Evolutionary conservation across 306 rosid genomes (phyloP).

Genomic region (Quercus gilva): DNA sequence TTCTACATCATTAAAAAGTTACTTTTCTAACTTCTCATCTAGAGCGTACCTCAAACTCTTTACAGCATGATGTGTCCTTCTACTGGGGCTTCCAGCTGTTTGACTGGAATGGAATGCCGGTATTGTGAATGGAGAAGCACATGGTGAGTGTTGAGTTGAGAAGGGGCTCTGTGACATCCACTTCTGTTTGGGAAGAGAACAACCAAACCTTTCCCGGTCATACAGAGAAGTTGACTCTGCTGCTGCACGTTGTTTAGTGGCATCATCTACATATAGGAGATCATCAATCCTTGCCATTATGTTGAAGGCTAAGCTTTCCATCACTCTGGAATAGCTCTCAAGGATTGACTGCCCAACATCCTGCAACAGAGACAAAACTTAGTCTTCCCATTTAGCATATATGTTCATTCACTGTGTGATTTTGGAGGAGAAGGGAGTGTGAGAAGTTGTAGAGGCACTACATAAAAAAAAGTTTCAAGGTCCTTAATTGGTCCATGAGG

Average conservation of each 20-base stretch:
- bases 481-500: not conserved
- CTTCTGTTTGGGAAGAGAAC: slow-evolving; percentile 20
- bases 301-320: slow-evolving; percentile 55
- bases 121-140: slow-evolving; percentile 15
- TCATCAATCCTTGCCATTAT: slow-evolving; percentile 52
- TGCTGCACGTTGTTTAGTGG: slow-evolving; percentile 32
- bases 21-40: slow-evolving; percentile 26
- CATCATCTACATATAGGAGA: slow-evolving; percentile 42
- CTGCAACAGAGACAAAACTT: slow-evolving; percentile 20
- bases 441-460: not conserved
- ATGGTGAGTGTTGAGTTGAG: slow-evolving; percentile 7
- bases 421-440: not conserved
- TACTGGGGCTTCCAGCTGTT: slow-evolving; percentile 1
- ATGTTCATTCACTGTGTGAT: not conserved
- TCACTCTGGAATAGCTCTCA: slow-evolving; percentile 53
- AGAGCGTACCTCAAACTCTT: slow-evolving; percentile 1
- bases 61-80: slow-evolving; percentile 6
- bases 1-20: slow-evolving; percentile 4
- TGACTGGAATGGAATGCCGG: slow-evolving; percentile 4
- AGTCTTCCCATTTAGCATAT: not conserved
- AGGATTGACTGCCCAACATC: slow-evolving; percentile 48
- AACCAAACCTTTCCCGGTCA: slow-evolving; percentile 25
- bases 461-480: not conserved
- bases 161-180: slow-evolving; percentile 20
- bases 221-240: slow-evolving; percentile 11